Evolutionary conservation across 768 basidiomycete genomes (phyloP).

Genomic region (Amanita thiersii): DNA sequence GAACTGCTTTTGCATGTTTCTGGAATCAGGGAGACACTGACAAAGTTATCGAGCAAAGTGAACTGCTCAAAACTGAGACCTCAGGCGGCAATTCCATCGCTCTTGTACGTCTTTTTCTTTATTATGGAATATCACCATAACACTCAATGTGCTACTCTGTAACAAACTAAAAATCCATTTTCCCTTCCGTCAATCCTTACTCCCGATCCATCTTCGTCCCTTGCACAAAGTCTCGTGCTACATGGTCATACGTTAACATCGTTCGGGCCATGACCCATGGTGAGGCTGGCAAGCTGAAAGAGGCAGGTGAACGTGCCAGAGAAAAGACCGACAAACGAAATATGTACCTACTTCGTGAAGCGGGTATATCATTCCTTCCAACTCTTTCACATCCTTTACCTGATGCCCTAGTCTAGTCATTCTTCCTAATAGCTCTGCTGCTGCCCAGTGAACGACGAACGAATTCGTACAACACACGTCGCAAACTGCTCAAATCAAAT

Average conservation of each 20-base stretch:
- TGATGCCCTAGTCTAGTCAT: slow-evolving; percentile 54
- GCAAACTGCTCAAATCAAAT: slow-evolving; percentile 78
- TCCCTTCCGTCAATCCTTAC: slow-evolving; percentile 83
- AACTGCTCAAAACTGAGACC: slow-evolving; percentile 59
- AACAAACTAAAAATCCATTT: slow-evolving; percentile 81
- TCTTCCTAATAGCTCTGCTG: slow-evolving; percentile 78
- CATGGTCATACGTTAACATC: slow-evolving; percentile 93
- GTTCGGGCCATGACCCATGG: slow-evolving; percentile 87
- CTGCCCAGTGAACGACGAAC: slow-evolving; percentile 72
- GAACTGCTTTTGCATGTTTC: slow-evolving; percentile 95
- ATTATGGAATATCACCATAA: background rate
- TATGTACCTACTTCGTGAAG: slow-evolving; percentile 92
- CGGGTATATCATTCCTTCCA: slow-evolving; percentile 47
- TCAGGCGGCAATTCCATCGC: slow-evolving; percentile 27
- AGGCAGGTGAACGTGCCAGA: slow-evolving; percentile 75
- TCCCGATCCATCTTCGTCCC: slow-evolving; percentile 82
- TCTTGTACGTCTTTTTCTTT: slow-evolving; percentile 16
- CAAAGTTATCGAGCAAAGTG: slow-evolving; percentile 74
- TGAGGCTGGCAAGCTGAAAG: slow-evolving; percentile 79
- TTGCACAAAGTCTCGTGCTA: slow-evolving; percentile 77
- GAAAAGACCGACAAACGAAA: slow-evolving; percentile 94
- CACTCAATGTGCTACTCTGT: background rate
- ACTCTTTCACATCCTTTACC: slow-evolving; percentile 2
- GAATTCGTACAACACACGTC: slow-evolving; percentile 77
- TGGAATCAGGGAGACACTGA: slow-evolving; percentile 92